phyloP scores from a whole-genome alignment of 106 monocot genomes.

The Dactylorhiza incarnata region DNA sequence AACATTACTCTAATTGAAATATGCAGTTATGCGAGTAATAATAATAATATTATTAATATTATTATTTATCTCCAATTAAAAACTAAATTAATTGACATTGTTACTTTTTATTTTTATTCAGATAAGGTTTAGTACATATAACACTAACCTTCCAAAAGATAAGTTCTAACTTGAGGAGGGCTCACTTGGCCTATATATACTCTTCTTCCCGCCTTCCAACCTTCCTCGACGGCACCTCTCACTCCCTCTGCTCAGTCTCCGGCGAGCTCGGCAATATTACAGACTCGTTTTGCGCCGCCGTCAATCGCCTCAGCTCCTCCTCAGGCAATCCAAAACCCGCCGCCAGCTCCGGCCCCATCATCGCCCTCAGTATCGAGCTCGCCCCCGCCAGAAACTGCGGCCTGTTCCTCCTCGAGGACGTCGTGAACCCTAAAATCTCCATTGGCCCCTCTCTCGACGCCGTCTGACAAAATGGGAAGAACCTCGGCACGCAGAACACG shows the following conservation, averaged over 20 bases:
- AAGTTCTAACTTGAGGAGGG: too few species aligned
- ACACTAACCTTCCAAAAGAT: too few species aligned
- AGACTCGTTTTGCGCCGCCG: constrained; percentile 45
- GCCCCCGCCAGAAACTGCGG: constrained; percentile 75
- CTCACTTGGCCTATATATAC: too few species aligned
- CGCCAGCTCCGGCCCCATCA: constrained; percentile 78
- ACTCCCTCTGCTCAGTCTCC: constrained; percentile 8
- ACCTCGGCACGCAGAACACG: constrained; percentile 70
- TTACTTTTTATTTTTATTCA: too few species aligned
- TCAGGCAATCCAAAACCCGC: constrained; percentile 51
- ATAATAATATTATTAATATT: too few species aligned
- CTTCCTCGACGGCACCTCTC: constrained; percentile 1
- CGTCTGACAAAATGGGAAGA: constrained; percentile 85
- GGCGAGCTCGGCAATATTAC: constrained; percentile 54
- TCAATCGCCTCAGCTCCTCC: constrained; percentile 30
- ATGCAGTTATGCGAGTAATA: too few species aligned
- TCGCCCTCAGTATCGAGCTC: constrained; percentile 41
- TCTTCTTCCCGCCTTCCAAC: constrained; percentile 8
- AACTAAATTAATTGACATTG: too few species aligned
- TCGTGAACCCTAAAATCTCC: constrained; percentile 86
- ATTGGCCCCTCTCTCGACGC: constrained; percentile 55
- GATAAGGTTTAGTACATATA: too few species aligned
- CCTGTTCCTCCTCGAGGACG: constrained; percentile 51
- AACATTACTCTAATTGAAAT: too few species aligned
- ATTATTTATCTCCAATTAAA: too few species aligned